phyloP scores from a whole-genome alignment of 2,329 filamentous ascomycete species.

The Sarocladium kiliense region DNA sequence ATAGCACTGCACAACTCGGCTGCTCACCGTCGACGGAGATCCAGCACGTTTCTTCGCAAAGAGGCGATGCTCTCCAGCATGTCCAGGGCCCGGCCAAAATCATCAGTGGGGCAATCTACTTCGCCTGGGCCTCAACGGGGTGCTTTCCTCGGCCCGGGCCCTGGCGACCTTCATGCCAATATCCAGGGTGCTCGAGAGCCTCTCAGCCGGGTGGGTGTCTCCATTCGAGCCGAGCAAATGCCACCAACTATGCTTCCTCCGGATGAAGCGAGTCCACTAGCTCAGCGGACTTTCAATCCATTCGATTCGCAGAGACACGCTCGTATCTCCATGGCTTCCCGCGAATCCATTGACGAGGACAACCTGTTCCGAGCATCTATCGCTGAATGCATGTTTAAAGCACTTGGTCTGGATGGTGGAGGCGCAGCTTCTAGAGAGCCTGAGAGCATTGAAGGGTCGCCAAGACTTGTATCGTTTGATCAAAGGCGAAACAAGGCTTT shows the following conservation, averaged over 20 bases:
- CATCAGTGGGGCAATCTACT: slow-evolving; percentile 26
- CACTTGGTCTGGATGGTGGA: slow-evolving; percentile 72
- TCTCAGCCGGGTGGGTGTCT: slow-evolving; percentile 11
- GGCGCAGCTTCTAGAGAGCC: slow-evolving; percentile 60
- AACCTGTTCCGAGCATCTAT: slow-evolving; percentile 84
- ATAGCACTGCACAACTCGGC: slow-evolving; percentile 87
- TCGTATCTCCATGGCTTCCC: slow-evolving; percentile 55
- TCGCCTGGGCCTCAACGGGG: neutral
- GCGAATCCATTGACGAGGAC: slow-evolving; percentile 84
- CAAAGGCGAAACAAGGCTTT: slow-evolving; percentile 72
- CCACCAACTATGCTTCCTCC: slow-evolving; percentile 2
- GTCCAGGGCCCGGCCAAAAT: slow-evolving; percentile 40
- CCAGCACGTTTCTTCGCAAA: slow-evolving; percentile 70
- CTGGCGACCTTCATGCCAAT: slow-evolving; percentile 77
- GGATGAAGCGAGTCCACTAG: slow-evolving; percentile 40
- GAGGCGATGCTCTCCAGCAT: slow-evolving; percentile 71
- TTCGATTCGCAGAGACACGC: slow-evolving; percentile 48
- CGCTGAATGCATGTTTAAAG: slow-evolving; percentile 91
- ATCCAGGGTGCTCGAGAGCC: slow-evolving; percentile 58
- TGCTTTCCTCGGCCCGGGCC: slow-evolving; percentile 46
- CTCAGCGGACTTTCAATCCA: slow-evolving; percentile 48
- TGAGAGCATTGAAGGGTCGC: slow-evolving; percentile 79
- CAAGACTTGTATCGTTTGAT: slow-evolving; percentile 78
- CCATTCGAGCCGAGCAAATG: slow-evolving; percentile 20
- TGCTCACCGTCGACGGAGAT: slow-evolving; percentile 60